A percentile compares a stretch with the other conserved stretches of the same genome.
These are phyloP conservation scores for Stephanocyclus meneghinianus DNA, from an alignment of 352 stramenopile genomes.

Conservation along the genomic window DNA sequence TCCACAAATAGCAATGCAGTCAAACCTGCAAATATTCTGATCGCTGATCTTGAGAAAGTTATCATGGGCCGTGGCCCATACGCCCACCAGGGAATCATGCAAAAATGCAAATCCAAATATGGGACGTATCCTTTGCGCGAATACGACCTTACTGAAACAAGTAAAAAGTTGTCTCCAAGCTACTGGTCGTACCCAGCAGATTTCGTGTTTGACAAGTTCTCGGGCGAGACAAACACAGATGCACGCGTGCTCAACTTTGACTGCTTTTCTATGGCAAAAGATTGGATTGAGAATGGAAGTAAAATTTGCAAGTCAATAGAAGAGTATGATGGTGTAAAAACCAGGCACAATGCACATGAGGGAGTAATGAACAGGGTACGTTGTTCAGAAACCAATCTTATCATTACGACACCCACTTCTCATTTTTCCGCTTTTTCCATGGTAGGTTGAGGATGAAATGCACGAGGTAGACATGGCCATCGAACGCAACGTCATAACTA, in stretches of 20 bases:
- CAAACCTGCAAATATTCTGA: slow-evolving; percentile 57
- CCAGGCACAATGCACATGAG: slow-evolving; percentile 88
- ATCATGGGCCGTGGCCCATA: slow-evolving; percentile 74
- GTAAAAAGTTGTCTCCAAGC: slow-evolving; percentile 86
- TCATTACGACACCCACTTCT: neutral
- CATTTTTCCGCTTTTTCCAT: slow-evolving; percentile 70
- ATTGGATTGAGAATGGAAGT: slow-evolving; percentile 86
- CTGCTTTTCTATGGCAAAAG: slow-evolving; percentile 91
- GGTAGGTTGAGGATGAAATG: slow-evolving; percentile 93
- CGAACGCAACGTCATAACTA: slow-evolving; percentile 92
- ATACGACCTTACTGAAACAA: slow-evolving; percentile 58
- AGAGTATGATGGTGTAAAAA: slow-evolving; percentile 71
- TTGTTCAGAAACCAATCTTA: neutral
- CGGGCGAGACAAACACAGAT: slow-evolving; percentile 85
- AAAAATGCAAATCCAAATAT: slow-evolving; percentile 77
- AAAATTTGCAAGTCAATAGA: slow-evolving; percentile 63
- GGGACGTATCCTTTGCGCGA: slow-evolving; percentile 53
- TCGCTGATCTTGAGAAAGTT: slow-evolving; percentile 76
- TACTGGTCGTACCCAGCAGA: slow-evolving; percentile 93
- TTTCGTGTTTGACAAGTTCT: slow-evolving; percentile 89
- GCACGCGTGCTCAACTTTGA: slow-evolving; percentile 70
- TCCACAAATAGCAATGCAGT: slow-evolving; percentile 51
- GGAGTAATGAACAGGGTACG: slow-evolving; percentile 90
- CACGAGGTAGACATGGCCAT: slow-evolving; percentile 95
- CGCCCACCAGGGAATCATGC: slow-evolving; percentile 59